These are phyloP conservation scores for Leucosporidium yakuticum DNA, from an alignment of 768 basidiomycete genomes.

Conservation along the genomic window DNA sequence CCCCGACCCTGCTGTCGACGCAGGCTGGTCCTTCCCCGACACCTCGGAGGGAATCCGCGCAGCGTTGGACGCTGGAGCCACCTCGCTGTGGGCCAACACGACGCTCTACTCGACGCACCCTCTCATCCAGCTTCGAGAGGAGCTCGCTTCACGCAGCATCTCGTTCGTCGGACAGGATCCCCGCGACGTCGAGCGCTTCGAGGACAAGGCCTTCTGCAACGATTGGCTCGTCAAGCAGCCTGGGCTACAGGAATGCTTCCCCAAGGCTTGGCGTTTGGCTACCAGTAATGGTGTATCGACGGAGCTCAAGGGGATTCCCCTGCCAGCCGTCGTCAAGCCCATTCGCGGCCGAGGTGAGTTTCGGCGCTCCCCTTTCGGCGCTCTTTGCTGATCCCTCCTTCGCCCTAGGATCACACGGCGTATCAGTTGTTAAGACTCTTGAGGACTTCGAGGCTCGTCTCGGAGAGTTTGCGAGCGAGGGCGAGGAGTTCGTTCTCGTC, in stretches of 20 bases:
- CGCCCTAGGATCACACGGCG: conserved; percentile 37
- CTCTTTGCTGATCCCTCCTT: neutral
- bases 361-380: too few species aligned
- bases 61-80: conserved; percentile 37
- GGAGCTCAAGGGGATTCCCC: conserved; percentile 7
- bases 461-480: too few species aligned
- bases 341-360: conserved; percentile 37
- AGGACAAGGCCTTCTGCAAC: conserved; percentile 41
- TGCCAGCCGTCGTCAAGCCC: conserved; percentile 40
- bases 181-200: conserved; percentile 34
- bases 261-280: conserved; percentile 22
- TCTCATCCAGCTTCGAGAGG: conserved; percentile 26
- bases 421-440: conserved; percentile 27
- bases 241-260: conserved; percentile 30
- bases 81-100: conserved; percentile 40
- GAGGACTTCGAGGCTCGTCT: conserved; percentile 26
- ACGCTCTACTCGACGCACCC: conserved; percentile 37
- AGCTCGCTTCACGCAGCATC: conserved; percentile 22
- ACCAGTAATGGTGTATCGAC: conserved; percentile 6
- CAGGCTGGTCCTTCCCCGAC: conserved; percentile 40
- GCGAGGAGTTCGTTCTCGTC: conserved; percentile 7
- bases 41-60: conserved; percentile 33
- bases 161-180: conserved; percentile 38
- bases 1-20: conserved; percentile 26
- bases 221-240: conserved; percentile 32